Percentiles rank a stretch among this genome's conserved stretches.
These are phyloP conservation scores for Ceratobasidium sp. DNA, from an alignment of 1,284 basidiomycete species.

Conservation along the genomic window DNA sequence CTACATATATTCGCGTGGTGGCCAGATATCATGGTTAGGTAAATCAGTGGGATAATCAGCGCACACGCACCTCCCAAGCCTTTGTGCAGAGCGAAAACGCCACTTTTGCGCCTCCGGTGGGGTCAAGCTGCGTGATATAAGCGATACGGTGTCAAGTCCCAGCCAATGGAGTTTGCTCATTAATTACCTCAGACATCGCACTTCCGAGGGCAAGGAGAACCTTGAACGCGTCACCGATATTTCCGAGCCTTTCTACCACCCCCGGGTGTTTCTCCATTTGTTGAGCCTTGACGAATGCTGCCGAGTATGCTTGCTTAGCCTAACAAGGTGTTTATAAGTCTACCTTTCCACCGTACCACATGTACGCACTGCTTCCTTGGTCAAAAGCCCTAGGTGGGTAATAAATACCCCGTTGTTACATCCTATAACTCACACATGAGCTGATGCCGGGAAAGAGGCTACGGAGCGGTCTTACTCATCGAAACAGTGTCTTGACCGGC, in stretches of 20 bases:
- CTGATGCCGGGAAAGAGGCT: not conserved
- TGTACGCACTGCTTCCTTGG: too few relatives aligned
- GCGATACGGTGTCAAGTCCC: conserved; percentile 16
- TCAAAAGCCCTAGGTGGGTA: too few relatives aligned
- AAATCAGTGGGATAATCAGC: not conserved
- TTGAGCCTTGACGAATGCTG: conserved; percentile 45
- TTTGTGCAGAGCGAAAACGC: too few relatives aligned
- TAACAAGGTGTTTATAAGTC: conserved; percentile 25
- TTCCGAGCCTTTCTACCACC: conserved; percentile 1
- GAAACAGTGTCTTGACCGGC: not conserved
- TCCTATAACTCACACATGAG: too few relatives aligned
- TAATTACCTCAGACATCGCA: not conserved
- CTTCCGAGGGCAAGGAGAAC: conserved; percentile 1
- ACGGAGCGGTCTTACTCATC: not conserved
- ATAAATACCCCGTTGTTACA: too few relatives aligned
- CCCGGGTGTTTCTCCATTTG: not conserved
- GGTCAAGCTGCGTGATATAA: conserved; percentile 41
- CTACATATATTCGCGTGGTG: conserved; percentile 44
- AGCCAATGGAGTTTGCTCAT: not conserved
- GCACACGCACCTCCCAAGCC: too few relatives aligned
- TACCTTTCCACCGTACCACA: not conserved
- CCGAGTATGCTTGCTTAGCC: conserved; percentile 43
- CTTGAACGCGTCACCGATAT: not conserved
- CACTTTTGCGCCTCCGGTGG: conserved; percentile 26
- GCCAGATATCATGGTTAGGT: conserved; percentile 34